A percentile compares a stretch with the other conserved stretches of the same genome.
phyloP scores from a whole-genome alignment of 768 basidiomycete genomes.

The Mrakia gelida region DNA sequence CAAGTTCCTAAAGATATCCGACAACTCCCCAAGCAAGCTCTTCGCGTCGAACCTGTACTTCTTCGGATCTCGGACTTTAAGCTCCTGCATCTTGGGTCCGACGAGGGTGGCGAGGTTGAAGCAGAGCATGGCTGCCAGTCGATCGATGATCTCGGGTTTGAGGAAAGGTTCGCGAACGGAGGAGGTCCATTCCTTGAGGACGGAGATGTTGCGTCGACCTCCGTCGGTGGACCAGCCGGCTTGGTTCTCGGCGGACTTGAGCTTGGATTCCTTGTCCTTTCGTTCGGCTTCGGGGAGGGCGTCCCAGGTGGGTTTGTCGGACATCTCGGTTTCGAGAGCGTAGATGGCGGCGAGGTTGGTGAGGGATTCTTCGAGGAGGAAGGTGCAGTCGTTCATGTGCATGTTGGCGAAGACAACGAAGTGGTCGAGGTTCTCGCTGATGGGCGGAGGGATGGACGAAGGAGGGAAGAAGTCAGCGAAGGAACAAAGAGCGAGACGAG shows the following conservation, averaged over 20 bases:
- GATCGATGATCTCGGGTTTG: conserved; percentile 92
- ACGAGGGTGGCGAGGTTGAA: conserved; percentile 86
- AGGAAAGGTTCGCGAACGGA: conserved; percentile 90
- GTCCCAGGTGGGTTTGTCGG: conserved; percentile 65
- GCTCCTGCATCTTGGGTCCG: conserved; percentile 80
- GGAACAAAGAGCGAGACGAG: neutral
- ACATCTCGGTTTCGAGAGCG: conserved; percentile 79
- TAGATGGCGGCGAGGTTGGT: conserved; percentile 83
- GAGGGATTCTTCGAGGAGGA: conserved; percentile 93
- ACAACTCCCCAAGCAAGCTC: conserved; percentile 72
- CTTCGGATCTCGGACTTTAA: conserved; percentile 77
- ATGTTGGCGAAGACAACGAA: conserved; percentile 95
- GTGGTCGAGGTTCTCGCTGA: conserved; percentile 73
- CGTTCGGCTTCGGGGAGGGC: conserved; percentile 63
- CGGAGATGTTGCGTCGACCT: conserved; percentile 79
- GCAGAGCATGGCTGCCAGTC: conserved; percentile 92
- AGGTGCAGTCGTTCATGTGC: conserved; percentile 98
- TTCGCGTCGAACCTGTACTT: conserved; percentile 86
- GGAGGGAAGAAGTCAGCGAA: neutral
- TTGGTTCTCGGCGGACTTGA: conserved; percentile 75
- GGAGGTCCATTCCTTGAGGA: conserved; percentile 86
- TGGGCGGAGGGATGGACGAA: conserved; percentile 39
- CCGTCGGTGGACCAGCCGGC: conserved; percentile 82
- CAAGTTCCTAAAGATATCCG: conserved; percentile 86
- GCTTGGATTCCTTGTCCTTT: conserved; percentile 72